phyloP scores from a whole-genome alignment of 768 basidiomycete species.

The Mycena crocata region DNA sequence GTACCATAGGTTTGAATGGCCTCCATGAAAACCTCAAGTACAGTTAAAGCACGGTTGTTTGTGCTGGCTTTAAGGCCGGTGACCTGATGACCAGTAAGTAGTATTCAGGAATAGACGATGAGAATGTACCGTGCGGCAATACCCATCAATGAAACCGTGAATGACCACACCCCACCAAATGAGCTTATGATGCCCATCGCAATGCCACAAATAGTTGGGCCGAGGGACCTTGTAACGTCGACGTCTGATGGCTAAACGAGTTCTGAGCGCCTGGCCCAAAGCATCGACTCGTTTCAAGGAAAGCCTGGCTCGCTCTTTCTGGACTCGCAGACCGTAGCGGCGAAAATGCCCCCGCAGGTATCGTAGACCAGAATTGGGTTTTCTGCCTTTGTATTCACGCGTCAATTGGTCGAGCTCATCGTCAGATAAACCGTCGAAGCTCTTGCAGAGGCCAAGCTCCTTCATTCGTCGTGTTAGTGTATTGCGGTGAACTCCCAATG shows the following conservation, averaged over 20 bases:
- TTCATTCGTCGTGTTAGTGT: background rate
- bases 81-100: background rate
- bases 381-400: constrained; percentile 8
- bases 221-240: background rate
- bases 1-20: constrained; percentile 31
- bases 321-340: background rate
- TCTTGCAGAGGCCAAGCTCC: background rate
- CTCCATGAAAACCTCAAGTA: constrained; percentile 29
- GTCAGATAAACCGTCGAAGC: background rate
- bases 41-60: constrained; percentile 30
- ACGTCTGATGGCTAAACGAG: background rate
- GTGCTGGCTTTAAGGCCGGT: constrained; percentile 30
- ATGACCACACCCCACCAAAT: too few species aligned
- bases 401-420: background rate
- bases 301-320: background rate
- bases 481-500: background rate
- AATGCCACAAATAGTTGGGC: constrained; percentile 2
- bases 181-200: too few species aligned
- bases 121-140: background rate
- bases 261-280: background rate
- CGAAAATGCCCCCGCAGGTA: constrained; percentile 3
- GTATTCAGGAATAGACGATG: background rate
- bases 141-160: too few species aligned
- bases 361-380: background rate
- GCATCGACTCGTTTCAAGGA: constrained; percentile 1